Conservation (phyloP, 495 filamentous ascomycete genomes). For the Ascobolus immersus region DNA sequence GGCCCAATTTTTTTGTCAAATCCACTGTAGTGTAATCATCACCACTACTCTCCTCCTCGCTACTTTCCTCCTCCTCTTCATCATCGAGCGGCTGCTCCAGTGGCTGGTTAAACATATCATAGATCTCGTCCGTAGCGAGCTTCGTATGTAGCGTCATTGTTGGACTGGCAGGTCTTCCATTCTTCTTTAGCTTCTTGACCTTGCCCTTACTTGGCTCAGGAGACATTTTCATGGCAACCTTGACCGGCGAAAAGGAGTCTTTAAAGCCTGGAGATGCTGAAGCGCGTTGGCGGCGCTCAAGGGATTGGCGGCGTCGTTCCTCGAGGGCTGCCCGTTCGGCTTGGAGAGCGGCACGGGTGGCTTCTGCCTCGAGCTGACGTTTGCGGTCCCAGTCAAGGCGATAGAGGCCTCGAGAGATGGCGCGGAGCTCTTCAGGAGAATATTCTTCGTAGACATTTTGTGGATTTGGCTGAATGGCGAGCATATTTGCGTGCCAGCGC, state of each 20-base stretch:
- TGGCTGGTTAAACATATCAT: slow-evolving; percentile 86
- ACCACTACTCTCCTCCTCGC: slow-evolving; percentile 37
- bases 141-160: slow-evolving; percentile 95
- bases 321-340: slow-evolving; percentile 8
- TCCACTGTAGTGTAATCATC: slow-evolving; percentile 33
- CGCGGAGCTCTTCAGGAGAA: slow-evolving; percentile 67
- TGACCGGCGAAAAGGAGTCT: no score
- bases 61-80: slow-evolving; percentile 25
- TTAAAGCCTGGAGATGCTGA: no score
- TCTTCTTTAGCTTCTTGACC: slow-evolving; percentile 11
- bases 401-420: slow-evolving; percentile 53
- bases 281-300: no score
- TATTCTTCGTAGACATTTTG: slow-evolving; percentile 19
- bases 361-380: slow-evolving; percentile 17
- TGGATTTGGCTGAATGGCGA: slow-evolving; percentile 55
- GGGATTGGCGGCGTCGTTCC: slow-evolving; percentile 39
- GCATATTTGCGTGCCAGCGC: no score
- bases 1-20: slow-evolving; percentile 15
- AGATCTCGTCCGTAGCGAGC: slow-evolving; percentile 89
- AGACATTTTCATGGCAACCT: slow-evolving; percentile 14
- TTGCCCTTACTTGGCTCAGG: slow-evolving; percentile 15
- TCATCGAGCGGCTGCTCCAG: slow-evolving; percentile 26
- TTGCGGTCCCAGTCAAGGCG: slow-evolving; percentile 36
- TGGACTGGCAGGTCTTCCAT: slow-evolving; percentile 19
- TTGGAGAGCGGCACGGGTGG: neutral